Evolutionary conservation across 2,329 filamentous ascomycete genomes (phyloP).

Genomic region (Orbilia oligospora): DNA sequence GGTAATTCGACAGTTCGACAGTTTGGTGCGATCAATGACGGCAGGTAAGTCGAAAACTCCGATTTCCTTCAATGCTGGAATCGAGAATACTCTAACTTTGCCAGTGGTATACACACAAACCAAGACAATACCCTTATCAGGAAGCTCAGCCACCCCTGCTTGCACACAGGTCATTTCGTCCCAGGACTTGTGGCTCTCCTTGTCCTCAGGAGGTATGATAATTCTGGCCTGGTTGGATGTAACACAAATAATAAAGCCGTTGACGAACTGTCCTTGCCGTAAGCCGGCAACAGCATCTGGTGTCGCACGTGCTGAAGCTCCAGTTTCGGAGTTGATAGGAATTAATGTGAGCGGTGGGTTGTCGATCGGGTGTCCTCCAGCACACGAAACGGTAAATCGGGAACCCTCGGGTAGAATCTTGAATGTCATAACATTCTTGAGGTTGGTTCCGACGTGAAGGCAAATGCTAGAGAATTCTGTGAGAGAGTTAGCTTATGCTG

Average conservation of each 20-base stretch:
- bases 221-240: constrained; percentile 82
- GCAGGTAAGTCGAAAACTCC: constrained; percentile 66
- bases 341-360: constrained; percentile 79
- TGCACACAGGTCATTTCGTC: constrained; percentile 81
- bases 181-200: constrained; percentile 93
- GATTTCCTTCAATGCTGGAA: constrained; percentile 91
- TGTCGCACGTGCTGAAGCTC: constrained; percentile 81
- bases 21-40: constrained; percentile 25
- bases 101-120: constrained; percentile 89
- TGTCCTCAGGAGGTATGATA: constrained; percentile 85
- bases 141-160: constrained; percentile 81
- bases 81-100: constrained; percentile 81
- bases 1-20: constrained; percentile 58
- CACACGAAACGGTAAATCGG: constrained; percentile 80
- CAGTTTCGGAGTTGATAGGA: constrained; percentile 84
- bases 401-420: constrained; percentile 85
- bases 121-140: constrained; percentile 82
- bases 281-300: constrained; percentile 82
- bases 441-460: constrained; percentile 89
- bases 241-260: constrained; percentile 85
- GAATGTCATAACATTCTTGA: constrained; percentile 87
- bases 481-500: constrained; percentile 63
- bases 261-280: constrained; percentile 79
- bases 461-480: constrained; percentile 90
- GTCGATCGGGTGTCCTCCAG: constrained; percentile 76